Conservation (phyloP, 371 early-diverging fungal species). For the Mortierella sp. region DNA sequence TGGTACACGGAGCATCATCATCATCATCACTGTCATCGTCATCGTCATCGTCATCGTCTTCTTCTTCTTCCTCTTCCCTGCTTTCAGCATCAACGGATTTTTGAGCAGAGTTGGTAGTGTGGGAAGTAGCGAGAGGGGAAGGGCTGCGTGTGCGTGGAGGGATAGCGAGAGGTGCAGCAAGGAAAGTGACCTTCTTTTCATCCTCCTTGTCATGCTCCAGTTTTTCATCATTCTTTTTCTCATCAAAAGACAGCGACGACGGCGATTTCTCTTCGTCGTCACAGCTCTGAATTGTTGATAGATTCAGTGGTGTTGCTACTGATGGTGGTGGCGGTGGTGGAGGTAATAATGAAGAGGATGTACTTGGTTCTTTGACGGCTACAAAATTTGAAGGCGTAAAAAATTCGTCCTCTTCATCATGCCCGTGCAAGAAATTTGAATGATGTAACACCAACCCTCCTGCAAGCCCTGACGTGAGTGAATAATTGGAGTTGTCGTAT, state of each 20-base stretch:
- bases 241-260: neutral
- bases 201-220: conserved; percentile 15
- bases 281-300: neutral
- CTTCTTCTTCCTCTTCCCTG: conserved; percentile 15
- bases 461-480: conserved; percentile 35
- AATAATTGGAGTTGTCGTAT: conserved; percentile 46
- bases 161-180: conserved; percentile 18
- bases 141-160: conserved; percentile 5
- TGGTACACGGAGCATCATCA: conserved; percentile 36
- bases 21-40: conserved; percentile 14
- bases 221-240: conserved; percentile 2
- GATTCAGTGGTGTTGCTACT: neutral
- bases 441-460: conserved; percentile 47
- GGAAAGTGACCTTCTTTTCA: conserved; percentile 34
- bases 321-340: neutral
- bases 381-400: neutral
- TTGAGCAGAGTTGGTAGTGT: neutral
- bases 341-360: neutral
- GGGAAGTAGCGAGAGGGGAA: neutral
- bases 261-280: neutral
- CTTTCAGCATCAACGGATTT: neutral
- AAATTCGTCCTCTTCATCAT: conserved; percentile 32
- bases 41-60: conserved; percentile 11
- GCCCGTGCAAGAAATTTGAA: conserved; percentile 26
- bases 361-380: neutral